Base-by-base conservation (phyloP, 2,329 filamentous ascomycete genomes). In the Dactylellina cionopaga region DNA sequence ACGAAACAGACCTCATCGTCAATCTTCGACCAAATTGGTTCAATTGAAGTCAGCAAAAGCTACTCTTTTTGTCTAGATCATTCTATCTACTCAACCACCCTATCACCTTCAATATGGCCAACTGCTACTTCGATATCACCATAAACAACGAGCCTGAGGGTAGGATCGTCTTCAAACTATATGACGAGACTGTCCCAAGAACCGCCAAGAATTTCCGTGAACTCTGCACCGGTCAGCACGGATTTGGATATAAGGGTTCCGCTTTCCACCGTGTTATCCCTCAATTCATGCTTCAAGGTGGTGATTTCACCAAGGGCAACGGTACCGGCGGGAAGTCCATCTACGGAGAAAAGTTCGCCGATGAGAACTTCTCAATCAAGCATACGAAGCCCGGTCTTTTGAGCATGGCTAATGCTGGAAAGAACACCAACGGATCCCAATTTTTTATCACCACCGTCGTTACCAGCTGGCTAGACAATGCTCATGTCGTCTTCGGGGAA, bases 371-470 rank as follows among this genome's bases (percentile, higher is more conserved):
- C 87, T 94, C 95, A 89, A 86, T 94, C 80, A 93, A 92, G 79
- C 95, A 99, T 80, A 91, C 96, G 78, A 90, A 89, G 78, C 93
- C 95, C 1, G 97, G 97, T 84, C 84, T 98, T 76, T 85, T 99
- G 74, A 96, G 91, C 80, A 99, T 99, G 95, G 95, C 95, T 78
- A 99, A 99, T 80, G 94, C 95, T 75, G 95, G 95, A 47, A 15
- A 76, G 91, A 89, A 90, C 77, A 96, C 95, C 80, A 99, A 99
- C 80, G 95, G 95, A 79, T 96, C 91, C 54, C 95, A 99, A 79
- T 99, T 99, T 87, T 99, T 99, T 86, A 85, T 98, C 78, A 99
- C 95, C 51, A 98, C 95, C 13, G 92, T 96, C 27, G 85, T 89
- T n/a, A 98, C 95, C 11, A 93, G 92, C 49, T 94, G 92, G 90